These are phyloP conservation scores for Suaeda aralocaspica DNA, from an alignment of 148 eudicot genomes.

Conservation along the genomic window DNA sequence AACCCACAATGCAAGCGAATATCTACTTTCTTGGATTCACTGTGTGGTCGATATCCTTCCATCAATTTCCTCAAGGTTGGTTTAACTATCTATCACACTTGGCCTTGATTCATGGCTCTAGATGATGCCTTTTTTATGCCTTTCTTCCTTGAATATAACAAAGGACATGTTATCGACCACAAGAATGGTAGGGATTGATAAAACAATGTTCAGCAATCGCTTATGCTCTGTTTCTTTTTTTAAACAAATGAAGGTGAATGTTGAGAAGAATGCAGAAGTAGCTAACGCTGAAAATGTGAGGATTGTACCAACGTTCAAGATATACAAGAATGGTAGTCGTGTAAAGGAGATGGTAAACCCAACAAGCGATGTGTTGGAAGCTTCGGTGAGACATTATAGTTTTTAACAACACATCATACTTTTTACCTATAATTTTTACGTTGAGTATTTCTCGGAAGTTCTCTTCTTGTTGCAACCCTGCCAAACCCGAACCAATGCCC, in stretches of 20 bases:
- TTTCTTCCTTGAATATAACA: background rate
- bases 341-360: constrained; percentile 81
- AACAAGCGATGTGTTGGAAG: constrained; percentile 64
- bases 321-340: constrained; percentile 67
- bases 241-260: constrained; percentile 53
- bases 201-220: background rate
- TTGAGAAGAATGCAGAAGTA: constrained; percentile 48
- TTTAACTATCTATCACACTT: background rate
- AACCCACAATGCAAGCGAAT: constrained; percentile 54
- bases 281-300: constrained; percentile 63
- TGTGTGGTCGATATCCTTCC: constrained; percentile 65
- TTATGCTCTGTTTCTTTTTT: background rate
- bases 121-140: background rate
- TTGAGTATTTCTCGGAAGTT: constrained; percentile 14
- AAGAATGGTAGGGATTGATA: too few relatives aligned
- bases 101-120: background rate
- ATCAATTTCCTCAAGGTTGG: constrained; percentile 72
- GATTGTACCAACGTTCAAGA: constrained; percentile 75
- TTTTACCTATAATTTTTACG: constrained; percentile 13
- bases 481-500: constrained; percentile 6
- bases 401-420: constrained; percentile 24
- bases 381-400: constrained; percentile 86
- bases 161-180: too few relatives aligned
- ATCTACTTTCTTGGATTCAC: constrained; percentile 46
- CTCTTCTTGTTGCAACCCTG: constrained; percentile 24